Evolutionary conservation across 805 yeast genomes (phyloP), one percentile per base, ranked within the genome.

Genomic region (Blastobotrys chiropterorum): DNA sequence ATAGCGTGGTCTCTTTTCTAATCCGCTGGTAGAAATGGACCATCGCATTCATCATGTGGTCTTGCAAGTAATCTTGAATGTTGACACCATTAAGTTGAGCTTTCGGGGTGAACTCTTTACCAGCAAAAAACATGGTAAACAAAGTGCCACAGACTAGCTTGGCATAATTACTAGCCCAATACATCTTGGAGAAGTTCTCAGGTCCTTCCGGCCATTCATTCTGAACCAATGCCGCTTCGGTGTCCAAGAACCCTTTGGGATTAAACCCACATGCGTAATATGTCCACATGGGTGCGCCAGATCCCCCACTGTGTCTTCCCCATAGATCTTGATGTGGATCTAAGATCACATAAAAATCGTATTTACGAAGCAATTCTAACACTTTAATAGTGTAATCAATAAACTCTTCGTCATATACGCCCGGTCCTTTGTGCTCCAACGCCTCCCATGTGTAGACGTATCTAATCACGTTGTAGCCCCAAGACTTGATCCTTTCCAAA

Each of bases 281-380:
- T 0, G 97, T 90, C 97, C 97, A 90, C 63, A 86, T 59, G 0
- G 97, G 97, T 4, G 97, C 96, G 16, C 97, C 97, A 52, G 88
- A 82, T 1, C 97, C 97, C 3, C 97, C 97, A n/a, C 81, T 72
- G 64, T 75, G 85, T 51, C 97, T 76, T 1, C 94, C 83, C 97
- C 97, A 90, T 19, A 85, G 94, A 65, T 90, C 97, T 66, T 90
- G 97, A 67, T 90, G 97, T 0, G 95, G 87, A 63, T 90, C 97
- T 53, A 90, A 62, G 56, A 86, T 81, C 11, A 90, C 88, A 61
- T 86, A 88, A 19, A 90, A 66, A 1, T 92, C 96, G 38, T 83
- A 72, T 21, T 73, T 62, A 47, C 79, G 74, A 13, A 87, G 76
- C 6, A 80, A 75, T 52, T 77, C 72, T 49, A 90, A 66, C 16